phyloP scores from a whole-genome alignment of 164 flowering plant species.

The Macadamia integrifolia region DNA sequence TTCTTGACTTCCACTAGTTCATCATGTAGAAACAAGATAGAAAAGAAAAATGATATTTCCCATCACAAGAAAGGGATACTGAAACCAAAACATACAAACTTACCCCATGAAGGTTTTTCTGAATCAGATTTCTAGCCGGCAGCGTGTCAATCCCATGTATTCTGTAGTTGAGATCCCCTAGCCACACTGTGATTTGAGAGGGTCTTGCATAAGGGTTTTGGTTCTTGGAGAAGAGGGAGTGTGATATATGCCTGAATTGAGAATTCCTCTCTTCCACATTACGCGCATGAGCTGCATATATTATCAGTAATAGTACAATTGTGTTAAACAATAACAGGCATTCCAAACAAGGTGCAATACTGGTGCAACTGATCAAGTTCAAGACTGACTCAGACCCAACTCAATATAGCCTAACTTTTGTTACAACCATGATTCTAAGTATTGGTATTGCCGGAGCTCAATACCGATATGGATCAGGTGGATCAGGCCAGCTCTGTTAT shows the following conservation, averaged over 20 bases:
- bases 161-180: constrained; percentile 81
- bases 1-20: neutral
- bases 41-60: neutral
- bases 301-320: neutral
- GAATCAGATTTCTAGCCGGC: constrained; percentile 48
- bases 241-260: constrained; percentile 45
- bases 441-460: too few relatives aligned
- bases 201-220: constrained; percentile 46
- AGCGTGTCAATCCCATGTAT: constrained; percentile 47
- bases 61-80: neutral
- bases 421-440: too few relatives aligned
- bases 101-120: constrained; percentile 49
- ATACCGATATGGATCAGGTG: too few relatives aligned
- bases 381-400: too few relatives aligned
- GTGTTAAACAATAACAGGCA: too few relatives aligned
- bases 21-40: neutral
- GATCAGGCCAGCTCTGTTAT: too few relatives aligned
- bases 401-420: too few relatives aligned
- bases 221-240: constrained; percentile 51
- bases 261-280: constrained; percentile 70
- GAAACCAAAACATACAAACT: constrained; percentile 1
- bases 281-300: constrained; percentile 55
- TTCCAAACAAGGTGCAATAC: too few relatives aligned
- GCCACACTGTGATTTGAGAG: constrained; percentile 53
- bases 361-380: too few relatives aligned